phyloP scores from a whole-genome alignment of 495 filamentous ascomycete species.

The Podospora bellae-mahoneyi region DNA sequence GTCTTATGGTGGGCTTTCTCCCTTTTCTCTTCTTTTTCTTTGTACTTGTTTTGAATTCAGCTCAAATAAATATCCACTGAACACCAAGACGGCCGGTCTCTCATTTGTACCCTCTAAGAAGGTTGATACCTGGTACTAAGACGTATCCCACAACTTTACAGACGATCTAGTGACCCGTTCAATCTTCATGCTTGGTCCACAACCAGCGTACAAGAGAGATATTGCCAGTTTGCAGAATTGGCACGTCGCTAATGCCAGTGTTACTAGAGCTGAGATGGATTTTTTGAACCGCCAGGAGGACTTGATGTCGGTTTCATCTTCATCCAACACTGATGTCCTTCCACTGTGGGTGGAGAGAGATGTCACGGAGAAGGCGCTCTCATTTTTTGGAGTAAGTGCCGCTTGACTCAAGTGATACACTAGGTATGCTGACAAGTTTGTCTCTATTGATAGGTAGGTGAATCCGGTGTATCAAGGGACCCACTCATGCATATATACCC shows the following conservation, averaged over 20 bases:
- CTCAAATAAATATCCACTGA: too few relatives aligned
- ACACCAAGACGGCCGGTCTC: too few relatives aligned
- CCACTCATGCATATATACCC: constrained; percentile 2
- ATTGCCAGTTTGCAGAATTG: constrained; percentile 32
- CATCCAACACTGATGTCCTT: neutral
- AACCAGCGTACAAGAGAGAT: constrained; percentile 19
- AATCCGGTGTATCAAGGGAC: neutral
- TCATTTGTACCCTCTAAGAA: too few relatives aligned
- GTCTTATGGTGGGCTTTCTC: constrained; percentile 30
- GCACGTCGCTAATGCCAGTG: constrained; percentile 24
- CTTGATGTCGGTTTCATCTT: constrained; percentile 23
- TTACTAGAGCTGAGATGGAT: constrained; percentile 32
- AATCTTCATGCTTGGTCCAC: constrained; percentile 9
- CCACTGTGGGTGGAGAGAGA: neutral
- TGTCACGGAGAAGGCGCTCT: too few relatives aligned
- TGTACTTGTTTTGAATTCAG: too few relatives aligned
- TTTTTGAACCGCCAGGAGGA: constrained; percentile 29
- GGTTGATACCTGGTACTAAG: too few relatives aligned
- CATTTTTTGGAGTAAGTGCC: too few relatives aligned
- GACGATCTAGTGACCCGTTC: constrained; percentile 1
- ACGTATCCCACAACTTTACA: too few relatives aligned
- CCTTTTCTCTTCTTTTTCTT: too few relatives aligned
- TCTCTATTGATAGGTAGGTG: too few relatives aligned
- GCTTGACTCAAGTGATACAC: too few relatives aligned
- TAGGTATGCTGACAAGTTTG: too few relatives aligned